A percentile compares a stretch with the other conserved stretches of the same genome.
Evolutionary conservation across 2,329 filamentous ascomycete genomes (phyloP).

Genomic region (Talaromyces atroroseus): DNA sequence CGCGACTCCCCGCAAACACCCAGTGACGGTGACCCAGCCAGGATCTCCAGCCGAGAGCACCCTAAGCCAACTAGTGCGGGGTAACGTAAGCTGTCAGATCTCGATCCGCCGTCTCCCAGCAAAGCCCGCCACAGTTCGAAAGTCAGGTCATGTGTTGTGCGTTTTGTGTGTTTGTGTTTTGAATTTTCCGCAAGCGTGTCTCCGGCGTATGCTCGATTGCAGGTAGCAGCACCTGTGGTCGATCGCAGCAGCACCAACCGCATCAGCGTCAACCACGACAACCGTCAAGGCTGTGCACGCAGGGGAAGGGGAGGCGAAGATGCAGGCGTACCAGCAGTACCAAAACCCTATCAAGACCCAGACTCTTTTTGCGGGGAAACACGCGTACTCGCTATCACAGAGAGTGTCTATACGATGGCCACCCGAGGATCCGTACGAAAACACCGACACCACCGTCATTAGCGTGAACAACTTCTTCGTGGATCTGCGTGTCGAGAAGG

Average conservation of each 20-base stretch:
- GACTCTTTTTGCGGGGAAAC: constrained; percentile 11
- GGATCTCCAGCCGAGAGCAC: constrained; percentile 11
- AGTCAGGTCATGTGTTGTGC: constrained; percentile 14
- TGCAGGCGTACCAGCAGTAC: constrained; percentile 6
- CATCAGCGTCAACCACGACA: not conserved
- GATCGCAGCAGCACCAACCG: not conserved
- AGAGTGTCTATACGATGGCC: constrained; percentile 42
- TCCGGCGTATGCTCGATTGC: constrained; percentile 3
- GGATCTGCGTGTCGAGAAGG: constrained; percentile 38
- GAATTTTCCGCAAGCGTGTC: constrained; percentile 2
- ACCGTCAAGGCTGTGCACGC: not conserved
- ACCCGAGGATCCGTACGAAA: constrained; percentile 36
- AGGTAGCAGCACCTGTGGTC: constrained; percentile 5
- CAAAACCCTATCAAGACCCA: constrained; percentile 12
- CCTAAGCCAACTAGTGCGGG: constrained; percentile 13
- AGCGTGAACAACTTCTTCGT: constrained; percentile 41
- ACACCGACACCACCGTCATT: constrained; percentile 41
- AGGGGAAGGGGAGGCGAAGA: constrained; percentile 9
- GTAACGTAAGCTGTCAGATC: constrained; percentile 16
- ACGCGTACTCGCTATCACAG: constrained; percentile 26
- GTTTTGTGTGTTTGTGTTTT: constrained; percentile 8
- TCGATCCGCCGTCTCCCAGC: constrained; percentile 8
- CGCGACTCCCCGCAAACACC: constrained; percentile 2
- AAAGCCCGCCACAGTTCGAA: not conserved
- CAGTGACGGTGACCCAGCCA: constrained; percentile 1